Evolutionary conservation across 306 rosid genomes (phyloP).

Genomic region (Mimosa bimucronata): DNA sequence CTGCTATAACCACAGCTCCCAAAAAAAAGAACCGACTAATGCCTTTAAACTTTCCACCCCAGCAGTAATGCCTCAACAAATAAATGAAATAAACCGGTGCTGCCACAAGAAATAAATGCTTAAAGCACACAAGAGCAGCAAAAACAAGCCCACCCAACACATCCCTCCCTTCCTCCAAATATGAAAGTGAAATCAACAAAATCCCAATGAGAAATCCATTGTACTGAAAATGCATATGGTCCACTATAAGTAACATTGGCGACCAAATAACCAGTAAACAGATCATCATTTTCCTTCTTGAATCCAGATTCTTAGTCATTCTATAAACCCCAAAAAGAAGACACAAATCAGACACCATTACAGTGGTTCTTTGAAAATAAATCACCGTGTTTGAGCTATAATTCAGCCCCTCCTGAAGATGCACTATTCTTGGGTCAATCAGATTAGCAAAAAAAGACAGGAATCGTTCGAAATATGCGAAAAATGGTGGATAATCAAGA

Average conservation of each 20-base stretch:
- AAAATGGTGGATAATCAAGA: conserved; percentile 90
- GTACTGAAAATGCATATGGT: conserved; percentile 89
- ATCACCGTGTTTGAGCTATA: conserved; percentile 55
- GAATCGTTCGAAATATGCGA: conserved; percentile 72
- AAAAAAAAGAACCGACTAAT: conserved; percentile 62
- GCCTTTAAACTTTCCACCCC: conserved; percentile 69
- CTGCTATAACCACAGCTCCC: conserved; percentile 70
- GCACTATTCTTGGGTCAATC: conserved; percentile 72
- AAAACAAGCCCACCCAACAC: conserved; percentile 78
- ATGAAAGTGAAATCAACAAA: conserved; percentile 78
- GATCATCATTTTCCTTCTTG: conserved; percentile 55
- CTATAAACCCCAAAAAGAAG: conserved; percentile 72
- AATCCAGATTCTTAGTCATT: conserved; percentile 56
- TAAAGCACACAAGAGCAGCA: conserved; percentile 76
- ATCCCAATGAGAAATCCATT: conserved; percentile 94
- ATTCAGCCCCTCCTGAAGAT: conserved; percentile 72
- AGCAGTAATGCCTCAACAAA: conserved; percentile 84
- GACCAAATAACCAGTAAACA: conserved; percentile 84
- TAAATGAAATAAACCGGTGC: conserved; percentile 88
- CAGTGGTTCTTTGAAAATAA: conserved; percentile 73
- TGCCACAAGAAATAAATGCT: conserved; percentile 92
- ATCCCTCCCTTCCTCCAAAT: conserved; percentile 87
- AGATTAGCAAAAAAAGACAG: conserved; percentile 64
- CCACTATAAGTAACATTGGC: conserved; percentile 87
- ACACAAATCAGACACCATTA: conserved; percentile 66